Evolutionary conservation across 768 basidiomycete species (phyloP).

Genomic region (Multifurca ochricompacta): DNA sequence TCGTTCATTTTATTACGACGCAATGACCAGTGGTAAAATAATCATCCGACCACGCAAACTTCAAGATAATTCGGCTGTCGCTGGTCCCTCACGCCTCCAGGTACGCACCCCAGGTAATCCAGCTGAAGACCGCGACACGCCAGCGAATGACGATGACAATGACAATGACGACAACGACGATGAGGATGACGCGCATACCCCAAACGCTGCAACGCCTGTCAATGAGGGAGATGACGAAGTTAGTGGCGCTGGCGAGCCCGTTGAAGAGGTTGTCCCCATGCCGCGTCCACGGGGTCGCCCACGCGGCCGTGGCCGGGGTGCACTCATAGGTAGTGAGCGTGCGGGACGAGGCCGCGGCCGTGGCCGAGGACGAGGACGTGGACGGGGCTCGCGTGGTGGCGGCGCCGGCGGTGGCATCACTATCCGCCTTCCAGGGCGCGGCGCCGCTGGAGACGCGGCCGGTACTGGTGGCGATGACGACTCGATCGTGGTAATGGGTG

Average conservation of each 20-base stretch:
- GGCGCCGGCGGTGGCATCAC: conserved; percentile 15
- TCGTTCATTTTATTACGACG: neutral
- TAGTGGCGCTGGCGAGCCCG: conserved; percentile 1
- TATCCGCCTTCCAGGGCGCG: conserved; percentile 29
- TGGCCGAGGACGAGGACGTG: conserved; percentile 26
- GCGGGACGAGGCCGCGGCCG: conserved; percentile 27
- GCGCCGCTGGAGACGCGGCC: neutral
- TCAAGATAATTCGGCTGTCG: conserved; percentile 6
- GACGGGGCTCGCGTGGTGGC: conserved; percentile 21
- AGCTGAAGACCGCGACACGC: neutral
- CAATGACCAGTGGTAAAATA: conserved; percentile 19
- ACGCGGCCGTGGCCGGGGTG: conserved; percentile 25
- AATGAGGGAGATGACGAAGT: conserved; percentile 9
- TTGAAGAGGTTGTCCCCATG: conserved; percentile 8
- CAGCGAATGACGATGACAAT: conserved; percentile 7
- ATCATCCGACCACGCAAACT: conserved; percentile 17
- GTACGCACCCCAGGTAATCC: conserved; percentile 1
- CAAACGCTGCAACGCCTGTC: conserved; percentile 8
- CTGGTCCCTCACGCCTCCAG: conserved; percentile 6
- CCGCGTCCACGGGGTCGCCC: conserved; percentile 22
- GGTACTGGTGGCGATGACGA: conserved; percentile 29
- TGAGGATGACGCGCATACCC: conserved; percentile 1
- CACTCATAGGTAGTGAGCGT: conserved; percentile 22
- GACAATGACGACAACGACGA: conserved; percentile 20
- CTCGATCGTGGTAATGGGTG: conserved; percentile 17